Conservation (phyloP, 1,284 basidiomycete genomes). For the Moesziomyces antarcticus region DNA sequence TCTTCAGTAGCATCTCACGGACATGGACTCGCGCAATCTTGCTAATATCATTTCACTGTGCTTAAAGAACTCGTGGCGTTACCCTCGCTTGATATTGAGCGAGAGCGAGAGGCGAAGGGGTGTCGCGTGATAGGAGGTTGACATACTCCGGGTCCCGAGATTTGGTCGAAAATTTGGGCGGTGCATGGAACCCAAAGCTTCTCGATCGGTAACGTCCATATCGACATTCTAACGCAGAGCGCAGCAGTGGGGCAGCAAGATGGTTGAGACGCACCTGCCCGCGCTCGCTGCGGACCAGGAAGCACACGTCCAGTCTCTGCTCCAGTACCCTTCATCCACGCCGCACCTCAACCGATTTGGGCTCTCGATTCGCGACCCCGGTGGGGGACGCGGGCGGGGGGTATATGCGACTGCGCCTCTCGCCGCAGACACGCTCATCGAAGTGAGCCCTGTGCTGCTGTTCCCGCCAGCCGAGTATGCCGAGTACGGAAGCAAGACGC, state of each 20-base stretch:
- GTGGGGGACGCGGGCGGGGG: conserved; percentile 35
- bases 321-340: conserved; percentile 38
- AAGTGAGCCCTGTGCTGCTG: conserved; percentile 86
- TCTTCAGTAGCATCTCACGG: conserved; percentile 6
- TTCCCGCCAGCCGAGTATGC: conserved; percentile 73
- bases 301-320: conserved; percentile 15
- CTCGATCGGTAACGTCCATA: neutral
- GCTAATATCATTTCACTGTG: conserved; percentile 6
- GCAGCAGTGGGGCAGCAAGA: neutral
- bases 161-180: conserved; percentile 11
- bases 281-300: conserved; percentile 9
- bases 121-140: neutral
- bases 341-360: conserved; percentile 53
- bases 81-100: too few species aligned
- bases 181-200: neutral
- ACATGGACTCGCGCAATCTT: neutral
- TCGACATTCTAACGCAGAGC: neutral
- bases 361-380: conserved; percentile 36
- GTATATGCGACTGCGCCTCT: conserved; percentile 48
- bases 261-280: conserved; percentile 43
- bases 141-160: conserved; percentile 18
- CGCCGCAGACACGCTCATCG: conserved; percentile 75
- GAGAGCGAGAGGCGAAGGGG: neutral
- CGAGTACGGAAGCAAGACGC: conserved; percentile 71
- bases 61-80: too few species aligned